Evolutionary conservation across 2,329 filamentous ascomycete genomes (phyloP).

Genomic region (Colletotrichum endophyticum): DNA sequence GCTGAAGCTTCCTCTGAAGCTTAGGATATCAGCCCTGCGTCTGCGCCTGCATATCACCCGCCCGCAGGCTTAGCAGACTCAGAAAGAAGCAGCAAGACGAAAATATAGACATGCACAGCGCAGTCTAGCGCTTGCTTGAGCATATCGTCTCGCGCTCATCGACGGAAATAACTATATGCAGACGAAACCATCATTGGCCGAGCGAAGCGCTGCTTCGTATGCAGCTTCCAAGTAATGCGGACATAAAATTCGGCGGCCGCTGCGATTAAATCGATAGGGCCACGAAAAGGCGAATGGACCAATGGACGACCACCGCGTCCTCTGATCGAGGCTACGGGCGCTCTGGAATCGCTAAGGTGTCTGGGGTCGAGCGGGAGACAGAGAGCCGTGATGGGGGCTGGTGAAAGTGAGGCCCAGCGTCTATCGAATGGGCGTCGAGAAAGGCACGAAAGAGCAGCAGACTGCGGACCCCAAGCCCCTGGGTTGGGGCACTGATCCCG

Average conservation of each 20-base stretch:
- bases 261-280: background rate
- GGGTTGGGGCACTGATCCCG: background rate
- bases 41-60: background rate
- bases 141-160: background rate
- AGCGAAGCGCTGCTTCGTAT: background rate
- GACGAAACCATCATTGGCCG: background rate
- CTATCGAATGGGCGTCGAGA: background rate
- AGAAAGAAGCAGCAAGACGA: background rate
- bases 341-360: background rate
- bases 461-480: conserved; percentile 3
- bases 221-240: background rate
- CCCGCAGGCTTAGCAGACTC: background rate
- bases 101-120: background rate
- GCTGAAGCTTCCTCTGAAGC: background rate
- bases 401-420: background rate
- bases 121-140: background rate
- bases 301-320: background rate
- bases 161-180: background rate
- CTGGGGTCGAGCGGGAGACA: background rate
- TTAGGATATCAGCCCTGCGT: background rate
- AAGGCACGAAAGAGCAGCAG: background rate
- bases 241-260: background rate
- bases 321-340: background rate
- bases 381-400: background rate
- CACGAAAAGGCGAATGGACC: background rate